phyloP scores from a whole-genome alignment of 768 basidiomycete species.

The Chiua virens region DNA sequence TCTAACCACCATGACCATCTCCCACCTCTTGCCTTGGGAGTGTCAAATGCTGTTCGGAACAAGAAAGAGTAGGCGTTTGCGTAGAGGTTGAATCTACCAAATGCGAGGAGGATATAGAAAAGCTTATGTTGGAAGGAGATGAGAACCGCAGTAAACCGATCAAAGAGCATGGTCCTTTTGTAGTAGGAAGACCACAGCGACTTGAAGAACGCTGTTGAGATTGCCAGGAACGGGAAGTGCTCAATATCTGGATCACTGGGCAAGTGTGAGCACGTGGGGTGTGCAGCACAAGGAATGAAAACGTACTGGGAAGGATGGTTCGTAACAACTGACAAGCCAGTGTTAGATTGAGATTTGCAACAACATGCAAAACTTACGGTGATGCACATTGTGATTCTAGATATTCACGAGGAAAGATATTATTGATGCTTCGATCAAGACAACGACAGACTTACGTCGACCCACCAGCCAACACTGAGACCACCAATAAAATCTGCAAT shows the following conservation, averaged over 20 bases:
- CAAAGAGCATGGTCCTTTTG: slow-evolving; percentile 81
- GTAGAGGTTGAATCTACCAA: slow-evolving; percentile 96
- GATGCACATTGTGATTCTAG: slow-evolving; percentile 94
- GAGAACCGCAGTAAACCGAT: slow-evolving; percentile 62
- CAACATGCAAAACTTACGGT: slow-evolving; percentile 57
- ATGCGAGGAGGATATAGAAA: slow-evolving; percentile 87
- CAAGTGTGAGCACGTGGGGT: slow-evolving; percentile 8
- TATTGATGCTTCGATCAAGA: not conserved
- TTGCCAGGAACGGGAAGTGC: slow-evolving; percentile 93
- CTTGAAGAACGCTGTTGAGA: slow-evolving; percentile 82
- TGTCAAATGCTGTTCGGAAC: slow-evolving; percentile 61
- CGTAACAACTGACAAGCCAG: slow-evolving; percentile 70
- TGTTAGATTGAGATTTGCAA: slow-evolving; percentile 3
- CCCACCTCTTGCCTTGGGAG: slow-evolving; percentile 63
- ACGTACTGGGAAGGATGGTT: slow-evolving; percentile 94
- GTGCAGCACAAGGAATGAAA: not conserved
- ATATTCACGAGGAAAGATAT: slow-evolving; percentile 1
- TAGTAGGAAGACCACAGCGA: slow-evolving; percentile 94
- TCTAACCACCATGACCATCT: slow-evolving; percentile 81
- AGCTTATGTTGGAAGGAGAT: slow-evolving; percentile 85
- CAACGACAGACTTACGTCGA: slow-evolving; percentile 67
- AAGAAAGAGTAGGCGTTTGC: slow-evolving; percentile 81
- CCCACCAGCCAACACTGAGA: slow-evolving; percentile 97
- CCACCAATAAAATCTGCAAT: slow-evolving; percentile 90
- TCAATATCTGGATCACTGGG: slow-evolving; percentile 80